Percentiles rank a stretch among this genome's conserved stretches.
Evolutionary conservation across 371 early-diverging fungal genomes (phyloP).

Genomic region (Nosema muscidifuracis): DNA sequence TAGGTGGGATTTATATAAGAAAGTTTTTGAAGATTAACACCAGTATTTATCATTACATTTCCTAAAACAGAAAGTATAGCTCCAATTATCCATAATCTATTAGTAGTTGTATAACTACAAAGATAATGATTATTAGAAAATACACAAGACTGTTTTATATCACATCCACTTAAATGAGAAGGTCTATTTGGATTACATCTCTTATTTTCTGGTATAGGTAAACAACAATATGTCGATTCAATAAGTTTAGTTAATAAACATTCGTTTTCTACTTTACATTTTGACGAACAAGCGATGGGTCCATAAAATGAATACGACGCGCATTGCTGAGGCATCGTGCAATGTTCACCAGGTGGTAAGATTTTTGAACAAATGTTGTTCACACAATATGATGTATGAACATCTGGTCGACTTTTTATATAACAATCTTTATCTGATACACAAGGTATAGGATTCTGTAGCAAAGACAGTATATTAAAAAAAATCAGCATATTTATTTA

Average conservation of each 20-base stretch:
- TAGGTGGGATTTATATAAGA: constrained; percentile 65
- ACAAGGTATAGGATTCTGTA: constrained; percentile 23
- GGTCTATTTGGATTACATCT: constrained; percentile 60
- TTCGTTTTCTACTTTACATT: constrained; percentile 54
- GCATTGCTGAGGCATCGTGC: constrained; percentile 59
- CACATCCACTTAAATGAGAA: constrained; percentile 57
- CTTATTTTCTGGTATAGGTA: constrained; percentile 55
- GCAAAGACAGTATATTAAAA: neutral
- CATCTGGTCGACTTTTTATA: constrained; percentile 47
- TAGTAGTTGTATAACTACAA: constrained; percentile 53
- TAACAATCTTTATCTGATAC: constrained; percentile 59
- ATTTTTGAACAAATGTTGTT: constrained; percentile 57
- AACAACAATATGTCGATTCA: constrained; percentile 59
- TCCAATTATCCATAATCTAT: constrained; percentile 65
- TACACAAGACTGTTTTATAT: constrained; percentile 49
- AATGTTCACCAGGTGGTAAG: constrained; percentile 51
- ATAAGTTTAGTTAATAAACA: constrained; percentile 29
- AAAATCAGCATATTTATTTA: constrained; percentile 37
- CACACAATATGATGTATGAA: constrained; percentile 62
- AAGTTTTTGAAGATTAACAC: constrained; percentile 76
- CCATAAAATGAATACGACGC: constrained; percentile 63
- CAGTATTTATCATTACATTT: constrained; percentile 70
- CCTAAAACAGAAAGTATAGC: constrained; percentile 69
- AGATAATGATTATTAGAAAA: constrained; percentile 50
- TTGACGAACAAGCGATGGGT: constrained; percentile 61